phyloP scores from a whole-genome alignment of 805 yeast genomes.

The Lipomyces chichibuensis region DNA sequence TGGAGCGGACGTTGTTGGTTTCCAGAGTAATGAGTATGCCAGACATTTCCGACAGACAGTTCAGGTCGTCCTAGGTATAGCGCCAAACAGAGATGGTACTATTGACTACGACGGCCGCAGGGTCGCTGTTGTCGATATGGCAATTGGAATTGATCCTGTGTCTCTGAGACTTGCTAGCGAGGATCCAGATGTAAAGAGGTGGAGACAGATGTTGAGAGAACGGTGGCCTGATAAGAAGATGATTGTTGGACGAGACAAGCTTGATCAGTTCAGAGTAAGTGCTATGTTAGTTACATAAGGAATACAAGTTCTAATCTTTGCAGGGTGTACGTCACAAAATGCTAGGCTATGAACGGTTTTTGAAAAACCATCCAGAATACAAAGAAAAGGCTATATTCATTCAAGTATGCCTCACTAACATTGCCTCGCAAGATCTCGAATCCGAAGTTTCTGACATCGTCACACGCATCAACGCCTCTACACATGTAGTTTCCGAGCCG shows the following conservation, averaged over 20 bases:
- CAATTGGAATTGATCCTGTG: conserved; percentile 50
- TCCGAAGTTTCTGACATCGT: conserved; percentile 74
- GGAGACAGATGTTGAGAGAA: conserved; percentile 72
- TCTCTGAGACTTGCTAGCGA: conserved; percentile 56
- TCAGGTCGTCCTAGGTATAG: conserved; percentile 79
- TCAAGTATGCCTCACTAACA: conserved; percentile 73
- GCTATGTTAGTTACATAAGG: neutral
- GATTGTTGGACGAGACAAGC: conserved; percentile 84
- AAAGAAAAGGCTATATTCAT: conserved; percentile 72
- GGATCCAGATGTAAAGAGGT: conserved; percentile 45
- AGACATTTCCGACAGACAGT: conserved; percentile 93
- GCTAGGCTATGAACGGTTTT: conserved; percentile 79
- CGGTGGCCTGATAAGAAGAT: conserved; percentile 75
- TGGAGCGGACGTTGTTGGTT: conserved; percentile 85
- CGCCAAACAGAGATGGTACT: conserved; percentile 82
- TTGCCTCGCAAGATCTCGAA: conserved; percentile 61
- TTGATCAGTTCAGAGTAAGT: conserved; percentile 67
- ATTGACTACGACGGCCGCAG: conserved; percentile 55
- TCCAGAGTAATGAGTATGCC: conserved; percentile 91
- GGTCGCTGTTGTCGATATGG: conserved; percentile 44
- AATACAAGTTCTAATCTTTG: neutral
- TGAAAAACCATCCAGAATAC: conserved; percentile 70
- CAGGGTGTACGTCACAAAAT: conserved; percentile 82
- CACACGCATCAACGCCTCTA: conserved; percentile 76
- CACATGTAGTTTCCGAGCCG: conserved; percentile 71